Conservation (phyloP, 805 yeast species). For the Candida ortonii region DNA sequence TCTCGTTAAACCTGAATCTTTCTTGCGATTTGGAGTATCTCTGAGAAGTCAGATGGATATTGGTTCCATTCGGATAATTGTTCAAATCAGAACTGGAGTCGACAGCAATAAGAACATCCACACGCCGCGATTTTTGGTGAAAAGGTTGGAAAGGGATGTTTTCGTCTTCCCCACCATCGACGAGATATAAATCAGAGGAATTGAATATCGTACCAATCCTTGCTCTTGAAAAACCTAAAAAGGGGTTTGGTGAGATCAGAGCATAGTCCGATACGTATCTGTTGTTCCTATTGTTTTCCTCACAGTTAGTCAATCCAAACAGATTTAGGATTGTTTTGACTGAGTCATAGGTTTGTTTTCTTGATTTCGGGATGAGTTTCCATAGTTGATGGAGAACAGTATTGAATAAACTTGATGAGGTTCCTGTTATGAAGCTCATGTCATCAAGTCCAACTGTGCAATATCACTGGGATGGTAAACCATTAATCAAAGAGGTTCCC, state of each 20-base stretch:
- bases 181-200: slow-evolving; percentile 18
- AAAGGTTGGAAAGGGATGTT: slow-evolving; percentile 48
- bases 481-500: slow-evolving; percentile 48
- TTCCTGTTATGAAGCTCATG: slow-evolving; percentile 57
- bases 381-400: slow-evolving; percentile 49
- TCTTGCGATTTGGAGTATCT: slow-evolving; percentile 24
- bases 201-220: slow-evolving; percentile 21
- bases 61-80: slow-evolving; percentile 62
- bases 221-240: slow-evolving; percentile 32
- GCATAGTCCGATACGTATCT: slow-evolving; percentile 53
- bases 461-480: slow-evolving; percentile 33
- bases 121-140: slow-evolving; percentile 33
- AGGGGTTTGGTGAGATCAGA: slow-evolving; percentile 60
- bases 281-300: slow-evolving; percentile 32
- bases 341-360: slow-evolving; percentile 34
- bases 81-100: slow-evolving; percentile 49
- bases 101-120: slow-evolving; percentile 40
- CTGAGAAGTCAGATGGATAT: slow-evolving; percentile 38
- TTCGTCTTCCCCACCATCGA: slow-evolving; percentile 50
- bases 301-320: slow-evolving; percentile 42
- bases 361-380: slow-evolving; percentile 33
- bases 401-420: slow-evolving; percentile 63
- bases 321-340: slow-evolving; percentile 36
- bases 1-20: slow-evolving; percentile 6
- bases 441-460: slow-evolving; percentile 58